Evolutionary conservation across 2,329 filamentous ascomycete genomes (phyloP).

Genomic region (Furcasterigmium furcatum): DNA sequence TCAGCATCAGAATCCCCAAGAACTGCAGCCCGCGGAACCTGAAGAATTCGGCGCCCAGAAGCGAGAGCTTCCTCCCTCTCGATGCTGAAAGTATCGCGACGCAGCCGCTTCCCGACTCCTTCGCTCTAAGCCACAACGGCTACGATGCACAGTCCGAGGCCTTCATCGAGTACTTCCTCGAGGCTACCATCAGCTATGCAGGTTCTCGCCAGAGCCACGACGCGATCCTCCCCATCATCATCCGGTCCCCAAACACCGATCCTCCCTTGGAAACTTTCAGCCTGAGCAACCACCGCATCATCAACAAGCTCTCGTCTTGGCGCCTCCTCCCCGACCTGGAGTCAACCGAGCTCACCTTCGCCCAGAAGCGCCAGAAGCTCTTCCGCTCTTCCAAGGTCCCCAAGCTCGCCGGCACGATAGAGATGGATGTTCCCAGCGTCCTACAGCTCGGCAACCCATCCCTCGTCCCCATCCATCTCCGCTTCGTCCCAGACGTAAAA

Average conservation of each 20-base stretch:
- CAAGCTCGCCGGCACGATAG: constrained; percentile 18
- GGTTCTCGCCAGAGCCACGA: background rate
- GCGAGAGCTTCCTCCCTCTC: constrained; percentile 14
- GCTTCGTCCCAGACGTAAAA: constrained; percentile 7
- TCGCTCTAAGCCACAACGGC: constrained; percentile 2
- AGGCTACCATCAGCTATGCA: constrained; percentile 18
- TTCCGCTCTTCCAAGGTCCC: constrained; percentile 29
- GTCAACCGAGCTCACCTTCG: constrained; percentile 22
- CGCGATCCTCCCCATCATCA: constrained; percentile 17
- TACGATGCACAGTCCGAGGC: constrained; percentile 11
- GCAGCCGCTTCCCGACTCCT: constrained; percentile 12
- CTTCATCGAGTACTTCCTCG: constrained; percentile 31
- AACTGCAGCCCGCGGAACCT: constrained; percentile 1
- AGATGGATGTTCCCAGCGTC: constrained; percentile 19
- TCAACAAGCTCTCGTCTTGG: constrained; percentile 10
- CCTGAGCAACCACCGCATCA: background rate
- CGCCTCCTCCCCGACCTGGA: constrained; percentile 26
- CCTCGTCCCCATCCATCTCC: constrained; percentile 16
- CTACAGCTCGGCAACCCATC: constrained; percentile 23
- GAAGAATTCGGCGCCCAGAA: background rate
- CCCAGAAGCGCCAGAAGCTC: constrained; percentile 25
- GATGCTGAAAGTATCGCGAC: constrained; percentile 2
- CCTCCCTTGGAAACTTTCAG: constrained; percentile 14
- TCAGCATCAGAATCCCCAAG: constrained; percentile 21
- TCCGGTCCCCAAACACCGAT: constrained; percentile 8